These are phyloP conservation scores for Tinospora cordifolia DNA, from an alignment of 164 flowering plant genomes.

Conservation along the genomic window DNA sequence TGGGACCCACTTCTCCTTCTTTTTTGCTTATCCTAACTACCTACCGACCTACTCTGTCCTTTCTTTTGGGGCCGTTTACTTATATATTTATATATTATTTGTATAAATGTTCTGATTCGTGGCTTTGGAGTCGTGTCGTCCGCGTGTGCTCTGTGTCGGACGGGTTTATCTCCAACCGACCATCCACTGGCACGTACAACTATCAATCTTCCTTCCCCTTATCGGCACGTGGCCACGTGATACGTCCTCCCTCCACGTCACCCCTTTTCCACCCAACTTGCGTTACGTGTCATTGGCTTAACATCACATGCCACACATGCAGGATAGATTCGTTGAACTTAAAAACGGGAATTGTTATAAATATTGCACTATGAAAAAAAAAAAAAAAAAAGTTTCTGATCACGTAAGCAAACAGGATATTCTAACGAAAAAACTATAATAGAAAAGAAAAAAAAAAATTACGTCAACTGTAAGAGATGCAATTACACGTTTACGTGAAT, in stretches of 20 bases:
- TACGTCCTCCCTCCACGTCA: neutral
- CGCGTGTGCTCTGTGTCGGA: slow-evolving; percentile 4
- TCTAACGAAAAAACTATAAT: too few species aligned
- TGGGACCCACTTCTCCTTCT: neutral
- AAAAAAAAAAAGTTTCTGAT: too few species aligned
- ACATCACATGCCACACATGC: too few species aligned
- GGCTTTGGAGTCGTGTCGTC: neutral
- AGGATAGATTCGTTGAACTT: too few species aligned
- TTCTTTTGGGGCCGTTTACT: neutral
- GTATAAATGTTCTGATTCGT: neutral
- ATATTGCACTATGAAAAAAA: too few species aligned
- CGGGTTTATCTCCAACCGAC: slow-evolving; percentile 4
- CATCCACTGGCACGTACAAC: neutral
- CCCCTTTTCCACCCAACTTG: neutral
- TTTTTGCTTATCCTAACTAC: neutral
- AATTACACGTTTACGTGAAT: too few species aligned
- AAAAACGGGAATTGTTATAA: too few species aligned
- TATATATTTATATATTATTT: too few species aligned
- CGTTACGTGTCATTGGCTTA: too few species aligned
- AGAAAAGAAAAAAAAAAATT: too few species aligned
- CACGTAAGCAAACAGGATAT: too few species aligned
- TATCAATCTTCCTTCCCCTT: neutral
- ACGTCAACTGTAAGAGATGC: too few species aligned
- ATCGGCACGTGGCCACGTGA: neutral
- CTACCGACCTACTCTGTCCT: neutral